These are phyloP conservation scores for Ustilago lituana DNA, from an alignment of 1,284 basidiomycete species.

Conservation along the genomic window DNA sequence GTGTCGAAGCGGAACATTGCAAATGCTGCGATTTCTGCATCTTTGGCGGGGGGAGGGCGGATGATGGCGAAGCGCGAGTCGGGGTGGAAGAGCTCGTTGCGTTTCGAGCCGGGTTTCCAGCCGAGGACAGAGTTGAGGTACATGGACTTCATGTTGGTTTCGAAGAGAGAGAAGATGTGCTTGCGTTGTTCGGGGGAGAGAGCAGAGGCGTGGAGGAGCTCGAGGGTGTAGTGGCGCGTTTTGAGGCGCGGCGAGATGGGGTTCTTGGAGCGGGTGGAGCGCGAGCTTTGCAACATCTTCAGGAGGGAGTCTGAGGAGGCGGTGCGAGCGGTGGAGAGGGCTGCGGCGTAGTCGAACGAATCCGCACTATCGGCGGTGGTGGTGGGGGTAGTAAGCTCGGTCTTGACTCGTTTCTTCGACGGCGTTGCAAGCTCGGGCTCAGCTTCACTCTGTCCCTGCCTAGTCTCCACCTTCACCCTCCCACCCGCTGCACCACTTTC, in stretches of 20 bases:
- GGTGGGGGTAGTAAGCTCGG: not conserved
- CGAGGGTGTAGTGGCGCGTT: conserved; percentile 13
- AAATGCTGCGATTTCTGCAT: conserved; percentile 36
- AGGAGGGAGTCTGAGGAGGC: conserved; percentile 11
- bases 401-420: conserved; percentile 3
- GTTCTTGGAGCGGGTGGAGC: conserved; percentile 22
- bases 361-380: not conserved
- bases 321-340: conserved; percentile 7
- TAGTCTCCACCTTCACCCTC: not conserved
- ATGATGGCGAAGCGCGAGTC: conserved; percentile 38
- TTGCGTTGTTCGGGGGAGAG: conserved; percentile 43
- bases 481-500: conserved; percentile 1
- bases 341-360: conserved; percentile 12
- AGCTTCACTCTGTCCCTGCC: no score
- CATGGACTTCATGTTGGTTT: conserved; percentile 46
- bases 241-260: conserved; percentile 19
- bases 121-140: conserved; percentile 36
- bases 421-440: no score
- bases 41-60: conserved; percentile 19
- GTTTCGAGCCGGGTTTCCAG: conserved; percentile 34
- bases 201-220: conserved; percentile 6
- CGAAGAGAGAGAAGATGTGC: conserved; percentile 37
- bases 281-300: conserved; percentile 10
- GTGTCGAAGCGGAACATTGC: conserved; percentile 47
- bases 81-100: conserved; percentile 28